Conservation (phyloP, 169 alveolate genomes). For the Theileria parva region DNA sequence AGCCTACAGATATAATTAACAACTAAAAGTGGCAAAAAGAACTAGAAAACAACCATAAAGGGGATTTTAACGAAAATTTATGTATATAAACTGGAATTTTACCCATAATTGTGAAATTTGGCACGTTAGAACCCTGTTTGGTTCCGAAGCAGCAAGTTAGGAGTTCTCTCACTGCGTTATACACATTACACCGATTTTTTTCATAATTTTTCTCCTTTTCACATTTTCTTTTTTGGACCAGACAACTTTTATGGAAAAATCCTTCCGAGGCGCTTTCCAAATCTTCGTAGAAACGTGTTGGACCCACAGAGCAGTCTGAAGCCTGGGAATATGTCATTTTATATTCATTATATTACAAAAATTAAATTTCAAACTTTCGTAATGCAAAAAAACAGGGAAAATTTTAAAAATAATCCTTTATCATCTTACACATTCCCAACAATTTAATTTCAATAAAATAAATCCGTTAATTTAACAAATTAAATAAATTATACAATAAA, state of each 20-base stretch:
- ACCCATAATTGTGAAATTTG: constrained; percentile 35
- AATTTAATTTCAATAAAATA: neutral
- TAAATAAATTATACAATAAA: neutral
- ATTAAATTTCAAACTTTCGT: no score
- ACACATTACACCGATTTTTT: neutral
- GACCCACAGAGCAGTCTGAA: constrained; percentile 13
- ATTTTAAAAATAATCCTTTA: no score
- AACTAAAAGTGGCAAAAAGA: no score
- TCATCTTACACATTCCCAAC: neutral
- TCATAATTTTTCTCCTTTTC: neutral
- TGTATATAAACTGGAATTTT: neutral
- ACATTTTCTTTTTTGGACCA: neutral
- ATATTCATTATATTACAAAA: neutral
- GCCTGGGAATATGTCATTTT: constrained; percentile 15
- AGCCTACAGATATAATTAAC: constrained; percentile 15
- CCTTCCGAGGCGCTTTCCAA: constrained; percentile 66
- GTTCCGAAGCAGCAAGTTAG: constrained; percentile 54
- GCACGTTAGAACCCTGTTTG: constrained; percentile 6
- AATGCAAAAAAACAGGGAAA: neutral
- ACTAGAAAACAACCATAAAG: neutral
- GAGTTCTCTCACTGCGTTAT: constrained; percentile 13
- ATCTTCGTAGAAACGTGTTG: constrained; percentile 55
- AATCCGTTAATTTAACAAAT: neutral
- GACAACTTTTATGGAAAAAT: constrained; percentile 39
- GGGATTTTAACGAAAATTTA: neutral